These are phyloP conservation scores for Ascochyta fabae DNA, from an alignment of 2,329 filamentous ascomycete species.

Conservation along the genomic window DNA sequence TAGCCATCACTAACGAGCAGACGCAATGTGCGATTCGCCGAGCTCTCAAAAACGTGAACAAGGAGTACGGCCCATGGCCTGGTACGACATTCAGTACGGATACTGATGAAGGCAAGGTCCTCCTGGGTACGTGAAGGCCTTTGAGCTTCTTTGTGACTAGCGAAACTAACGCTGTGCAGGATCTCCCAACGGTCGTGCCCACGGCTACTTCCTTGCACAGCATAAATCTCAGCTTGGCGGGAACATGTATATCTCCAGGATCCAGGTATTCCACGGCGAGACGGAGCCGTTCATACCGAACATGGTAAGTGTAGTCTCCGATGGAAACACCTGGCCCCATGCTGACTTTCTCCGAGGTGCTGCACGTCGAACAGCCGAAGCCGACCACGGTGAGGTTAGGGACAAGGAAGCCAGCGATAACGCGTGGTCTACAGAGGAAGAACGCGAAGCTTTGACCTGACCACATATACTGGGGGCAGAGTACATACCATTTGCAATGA, in stretches of 20 bases:
- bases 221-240: conserved; percentile 15
- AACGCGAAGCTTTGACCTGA: not conserved
- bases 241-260: conserved; percentile 11
- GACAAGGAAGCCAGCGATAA: not conserved
- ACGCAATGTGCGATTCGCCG: conserved; percentile 12
- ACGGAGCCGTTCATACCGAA: not conserved
- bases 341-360: not conserved
- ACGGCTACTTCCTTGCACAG: conserved; percentile 17
- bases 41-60: conserved; percentile 3
- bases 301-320: conserved; percentile 5
- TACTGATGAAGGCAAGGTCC: conserved; percentile 1
- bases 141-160: not conserved
- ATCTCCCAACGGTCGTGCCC: conserved; percentile 7
- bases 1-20: conserved; percentile 8
- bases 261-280: conserved; percentile 13
- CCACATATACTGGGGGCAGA: no score
- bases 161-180: not conserved
- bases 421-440: not conserved
- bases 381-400: not conserved
- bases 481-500: no score
- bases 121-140: conserved; percentile 2
- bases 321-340: not conserved
- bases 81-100: conserved; percentile 4
- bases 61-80: conserved; percentile 1
- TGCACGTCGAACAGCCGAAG: not conserved